phyloP scores from a whole-genome alignment of 768 basidiomycete genomes.

The Mycena alexandri region DNA sequence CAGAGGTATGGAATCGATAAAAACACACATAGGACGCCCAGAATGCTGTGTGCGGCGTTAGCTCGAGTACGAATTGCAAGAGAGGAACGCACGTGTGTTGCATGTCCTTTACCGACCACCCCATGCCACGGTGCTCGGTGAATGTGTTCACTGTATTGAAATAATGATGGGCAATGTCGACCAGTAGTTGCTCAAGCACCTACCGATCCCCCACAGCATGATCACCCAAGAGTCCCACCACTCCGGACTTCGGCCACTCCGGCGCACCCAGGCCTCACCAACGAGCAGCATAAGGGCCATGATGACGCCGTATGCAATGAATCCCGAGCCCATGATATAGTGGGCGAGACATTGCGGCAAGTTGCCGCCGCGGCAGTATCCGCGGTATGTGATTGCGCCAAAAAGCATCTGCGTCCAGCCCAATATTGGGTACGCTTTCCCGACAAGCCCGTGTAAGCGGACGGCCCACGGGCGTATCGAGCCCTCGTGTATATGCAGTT shows the following conservation, averaged over 20 bases:
- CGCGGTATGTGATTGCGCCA: constrained; percentile 78
- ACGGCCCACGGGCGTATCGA: constrained; percentile 81
- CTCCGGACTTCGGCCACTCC: constrained; percentile 81
- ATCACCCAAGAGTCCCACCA: constrained; percentile 86
- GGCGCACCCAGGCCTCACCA: constrained; percentile 83
- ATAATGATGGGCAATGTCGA: constrained; percentile 7
- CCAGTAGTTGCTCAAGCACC: constrained; percentile 36
- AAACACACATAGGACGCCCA: constrained; percentile 79
- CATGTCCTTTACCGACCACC: constrained; percentile 94
- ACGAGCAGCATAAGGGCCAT: constrained; percentile 83
- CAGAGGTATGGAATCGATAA: constrained; percentile 7
- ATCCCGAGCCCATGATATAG: constrained; percentile 92
- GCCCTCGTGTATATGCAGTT: constrained; percentile 89
- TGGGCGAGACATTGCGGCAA: constrained; percentile 91
- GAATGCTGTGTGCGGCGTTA: constrained; percentile 57
- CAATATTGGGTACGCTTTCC: constrained; percentile 85
- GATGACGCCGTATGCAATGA: constrained; percentile 88
- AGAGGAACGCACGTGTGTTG: constrained; percentile 82
- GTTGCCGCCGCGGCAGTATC: constrained; percentile 84
- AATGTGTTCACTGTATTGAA: constrained; percentile 83
- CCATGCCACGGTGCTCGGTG: constrained; percentile 86
- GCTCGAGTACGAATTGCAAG: not conserved
- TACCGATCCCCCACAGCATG: constrained; percentile 72
- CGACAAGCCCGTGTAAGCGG: constrained; percentile 79
- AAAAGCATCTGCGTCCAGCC: constrained; percentile 94